A percentile compares a stretch with the other conserved stretches of the same genome.
These are phyloP conservation scores for Helicostylum pulchrum DNA, from an alignment of 192 early-diverging fungal genomes.

Conservation along the genomic window DNA sequence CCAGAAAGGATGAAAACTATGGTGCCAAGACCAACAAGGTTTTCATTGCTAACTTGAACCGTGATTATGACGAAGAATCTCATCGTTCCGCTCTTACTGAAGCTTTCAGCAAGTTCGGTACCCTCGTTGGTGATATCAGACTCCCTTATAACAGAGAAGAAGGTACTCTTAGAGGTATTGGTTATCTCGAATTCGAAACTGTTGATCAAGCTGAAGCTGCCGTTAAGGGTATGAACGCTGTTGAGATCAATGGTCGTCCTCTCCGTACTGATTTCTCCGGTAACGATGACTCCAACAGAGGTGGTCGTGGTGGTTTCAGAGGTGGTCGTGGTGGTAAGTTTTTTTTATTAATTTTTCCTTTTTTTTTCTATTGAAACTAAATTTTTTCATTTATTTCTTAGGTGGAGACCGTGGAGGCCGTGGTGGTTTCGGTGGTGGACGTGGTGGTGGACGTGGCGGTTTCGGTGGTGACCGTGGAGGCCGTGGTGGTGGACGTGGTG, in stretches of 20 bases:
- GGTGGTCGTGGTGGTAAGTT: constrained; percentile 46
- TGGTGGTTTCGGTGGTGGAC: constrained; percentile 40
- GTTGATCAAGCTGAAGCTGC: constrained; percentile 69
- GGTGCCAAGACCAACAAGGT: constrained; percentile 60
- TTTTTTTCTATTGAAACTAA: constrained; percentile 36
- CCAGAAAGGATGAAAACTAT: constrained; percentile 11
- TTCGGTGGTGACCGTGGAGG: constrained; percentile 32
- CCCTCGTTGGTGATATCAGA: constrained; percentile 55
- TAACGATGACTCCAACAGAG: constrained; percentile 39
- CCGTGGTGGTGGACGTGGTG: constrained; percentile 21
- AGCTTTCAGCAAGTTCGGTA: constrained; percentile 59
- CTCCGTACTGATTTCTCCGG: constrained; percentile 85
- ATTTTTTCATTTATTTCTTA: constrained; percentile 22
- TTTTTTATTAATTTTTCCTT: neutral
- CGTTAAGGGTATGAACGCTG: constrained; percentile 73
- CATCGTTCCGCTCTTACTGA: constrained; percentile 36
- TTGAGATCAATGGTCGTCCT: constrained; percentile 73
- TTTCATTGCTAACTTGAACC: constrained; percentile 79
- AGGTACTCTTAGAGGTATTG: constrained; percentile 78
- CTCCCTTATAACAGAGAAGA: constrained; percentile 76
- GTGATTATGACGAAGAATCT: constrained; percentile 58
- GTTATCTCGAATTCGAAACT: constrained; percentile 83
- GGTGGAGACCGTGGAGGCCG: constrained; percentile 32
- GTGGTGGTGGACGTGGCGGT: constrained; percentile 48
- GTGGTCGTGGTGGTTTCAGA: constrained; percentile 48